Evolutionary conservation across 2,329 filamentous ascomycete genomes (phyloP), one percentile per base, ranked within the genome.

Genomic region (Xylaria sp.): DNA sequence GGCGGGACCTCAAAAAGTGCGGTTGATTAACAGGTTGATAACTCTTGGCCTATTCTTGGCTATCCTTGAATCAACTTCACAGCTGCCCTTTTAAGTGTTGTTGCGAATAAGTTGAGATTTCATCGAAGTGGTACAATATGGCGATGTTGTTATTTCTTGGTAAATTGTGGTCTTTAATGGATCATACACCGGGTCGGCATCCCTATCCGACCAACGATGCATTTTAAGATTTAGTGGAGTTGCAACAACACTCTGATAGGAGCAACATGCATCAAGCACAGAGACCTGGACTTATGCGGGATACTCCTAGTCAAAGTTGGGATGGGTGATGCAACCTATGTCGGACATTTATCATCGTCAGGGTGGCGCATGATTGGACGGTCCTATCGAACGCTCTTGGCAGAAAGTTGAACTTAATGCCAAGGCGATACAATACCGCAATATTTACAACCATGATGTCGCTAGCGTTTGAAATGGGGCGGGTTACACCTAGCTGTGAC

Each of bases 31-130:
- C 7, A 46, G 26, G 40, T 59, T 40, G 26, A 17, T 44, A 17
- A 13, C n/a, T 62, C 65, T 65, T 70, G 56, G 67, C 64, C 44
- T n/a, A 15, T 53, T 66, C 68, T 66, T 66, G 63, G 68, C 66
- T 56, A 49, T 49, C 33, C 63, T 68, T 66, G 66, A 70, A 68
- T 70, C 15, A 51, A 63, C 62, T 68, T 66, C 62, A 66, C 66
- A 70, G 66, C 66, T 68, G 53, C 65, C 66, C 36, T 64, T 63
- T 66, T 68, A 13, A 28, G 28, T 28, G 28, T 28, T 28, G 6
- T 36, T 7, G 20, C 36, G 15, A 44, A 67, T 58, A 63, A 56
- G 40, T 36, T 40, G 23, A 60, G 59, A 63, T 69, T 23, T 23
- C 64, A 61, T 67, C 44, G 31, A 54, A 70, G 65, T 67, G 60